Conservation (phyloP, 139 green algal species). For the Chlorella sp. region DNA sequence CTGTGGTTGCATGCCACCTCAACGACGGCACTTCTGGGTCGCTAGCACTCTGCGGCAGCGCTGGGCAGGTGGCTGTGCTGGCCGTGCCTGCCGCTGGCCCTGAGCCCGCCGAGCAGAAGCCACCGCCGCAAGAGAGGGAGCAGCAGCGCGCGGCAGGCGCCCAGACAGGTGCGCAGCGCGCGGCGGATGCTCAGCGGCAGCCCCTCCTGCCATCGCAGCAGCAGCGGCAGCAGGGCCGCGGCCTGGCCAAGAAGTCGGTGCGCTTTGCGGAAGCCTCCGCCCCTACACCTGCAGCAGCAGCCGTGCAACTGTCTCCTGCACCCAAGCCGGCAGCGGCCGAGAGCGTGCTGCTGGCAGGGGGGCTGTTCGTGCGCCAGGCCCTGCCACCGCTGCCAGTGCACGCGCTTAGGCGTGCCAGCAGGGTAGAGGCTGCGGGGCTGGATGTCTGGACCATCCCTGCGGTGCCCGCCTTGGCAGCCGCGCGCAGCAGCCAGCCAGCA, state of each 20-base stretch:
- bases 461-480: not conserved
- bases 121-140: too few relatives aligned
- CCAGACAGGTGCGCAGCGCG: not conserved
- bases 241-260: not conserved
- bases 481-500: not conserved
- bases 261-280: not conserved
- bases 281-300: not conserved
- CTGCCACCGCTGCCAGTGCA: conserved; percentile 1
- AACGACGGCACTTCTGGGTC: too few relatives aligned
- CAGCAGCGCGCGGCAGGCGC: not conserved
- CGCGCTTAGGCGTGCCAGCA: not conserved
- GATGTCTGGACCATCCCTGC: not conserved
- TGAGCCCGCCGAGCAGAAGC: not conserved
- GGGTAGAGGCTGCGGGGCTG: not conserved
- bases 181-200: not conserved
- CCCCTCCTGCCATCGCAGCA: not conserved
- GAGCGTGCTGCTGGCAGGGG: not conserved
- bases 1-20: too few relatives aligned
- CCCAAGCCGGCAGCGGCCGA: not conserved
- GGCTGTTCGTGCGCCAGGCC: not conserved
- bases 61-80: not conserved
- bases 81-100: not conserved
- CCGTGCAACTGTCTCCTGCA: not conserved
- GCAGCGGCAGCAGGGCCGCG: not conserved
- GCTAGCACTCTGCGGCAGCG: too few relatives aligned